Evolutionary conservation across 495 filamentous ascomycete species (phyloP).

Genomic region (Penicillium pulvis): DNA sequence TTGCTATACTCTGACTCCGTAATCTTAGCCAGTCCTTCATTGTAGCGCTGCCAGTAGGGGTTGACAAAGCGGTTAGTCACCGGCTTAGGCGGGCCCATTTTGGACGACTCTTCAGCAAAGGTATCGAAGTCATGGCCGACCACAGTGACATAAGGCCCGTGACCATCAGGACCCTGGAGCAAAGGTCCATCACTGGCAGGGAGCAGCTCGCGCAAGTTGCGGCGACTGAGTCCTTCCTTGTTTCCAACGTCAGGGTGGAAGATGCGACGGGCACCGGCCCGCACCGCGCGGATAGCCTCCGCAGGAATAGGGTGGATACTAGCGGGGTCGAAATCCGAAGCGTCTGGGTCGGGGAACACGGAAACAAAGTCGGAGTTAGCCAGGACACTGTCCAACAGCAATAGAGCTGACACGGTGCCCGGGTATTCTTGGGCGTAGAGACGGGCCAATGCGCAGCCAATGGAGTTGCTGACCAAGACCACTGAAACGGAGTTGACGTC

Average conservation of each 20-base stretch:
- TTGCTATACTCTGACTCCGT: conserved; percentile 39
- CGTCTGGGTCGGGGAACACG: conserved; percentile 62
- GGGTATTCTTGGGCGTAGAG: conserved; percentile 54
- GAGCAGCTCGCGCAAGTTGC: conserved; percentile 48
- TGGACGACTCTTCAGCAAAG: conserved; percentile 53
- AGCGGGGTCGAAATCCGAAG: conserved; percentile 43
- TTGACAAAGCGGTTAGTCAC: conserved; percentile 52
- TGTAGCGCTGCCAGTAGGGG: conserved; percentile 57
- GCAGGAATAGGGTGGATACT: conserved; percentile 32
- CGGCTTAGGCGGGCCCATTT: conserved; percentile 33
- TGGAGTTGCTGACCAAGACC: conserved; percentile 58
- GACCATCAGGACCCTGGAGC: conserved; percentile 39
- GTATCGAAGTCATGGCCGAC: conserved; percentile 62
- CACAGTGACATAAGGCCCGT: conserved; percentile 51
- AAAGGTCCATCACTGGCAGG: conserved; percentile 51
- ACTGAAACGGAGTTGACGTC: conserved; percentile 30
- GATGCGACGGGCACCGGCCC: conserved; percentile 37
- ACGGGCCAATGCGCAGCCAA: conserved; percentile 61
- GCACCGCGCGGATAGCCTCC: conserved; percentile 49
- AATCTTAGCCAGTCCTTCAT: conserved; percentile 53
- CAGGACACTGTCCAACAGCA: conserved; percentile 67
- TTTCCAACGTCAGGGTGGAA: conserved; percentile 60
- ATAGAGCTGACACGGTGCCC: conserved; percentile 43
- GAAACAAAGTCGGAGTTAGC: conserved; percentile 61
- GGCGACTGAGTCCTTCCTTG: conserved; percentile 57